Evolutionary conservation across 805 yeast species (phyloP), one percentile per base, ranked within the genome.

Genomic region (Cyberlindnera suaveolens): DNA sequence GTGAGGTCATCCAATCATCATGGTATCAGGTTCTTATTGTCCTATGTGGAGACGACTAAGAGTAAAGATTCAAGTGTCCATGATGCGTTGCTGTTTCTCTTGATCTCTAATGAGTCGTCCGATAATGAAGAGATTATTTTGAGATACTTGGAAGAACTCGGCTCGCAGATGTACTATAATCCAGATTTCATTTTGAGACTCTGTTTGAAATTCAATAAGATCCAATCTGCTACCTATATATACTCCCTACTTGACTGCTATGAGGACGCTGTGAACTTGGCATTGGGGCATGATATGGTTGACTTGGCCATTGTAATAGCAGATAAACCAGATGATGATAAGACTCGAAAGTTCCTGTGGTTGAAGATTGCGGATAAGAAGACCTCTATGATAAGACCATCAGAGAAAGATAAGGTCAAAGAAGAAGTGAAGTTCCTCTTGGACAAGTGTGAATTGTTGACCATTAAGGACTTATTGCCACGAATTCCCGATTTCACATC

Each of bases 401-500:
- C 56, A 4, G 57, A 57, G 2, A 51, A 67, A 57, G 53, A 61
- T 38, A 49, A 52, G 36, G 50, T 64, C 13, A 49, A 53, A 23
- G 34, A 40, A 6, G 60, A 61, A 46, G 61, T 63, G 31, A 64
- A 49, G 46, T 75, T 53, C 46, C 63, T 65, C 41, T 59, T 62
- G 44, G 69, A 65, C 15, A 74, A 73, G 18, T 69, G 77, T 49
- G 76, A 71, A 14, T 54, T 75, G 13, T 58, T 85, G 17, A 74
- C 81, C 3, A 80, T 93, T 36, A 89, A 85, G 48, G 98, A 93
- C 54, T 57, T 93, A 34, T 64, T 93, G 40, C 95, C 95, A 2
- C 66, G 87, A 29, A 82, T 93, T 50, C 96, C 97, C 0, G 90
- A 88, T 52, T 78, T 85, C 44, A 75, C 85, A 0, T 79, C 86